Conservation (phyloP, 805 yeast genomes). For the Monosporozyma siamensis region DNA sequence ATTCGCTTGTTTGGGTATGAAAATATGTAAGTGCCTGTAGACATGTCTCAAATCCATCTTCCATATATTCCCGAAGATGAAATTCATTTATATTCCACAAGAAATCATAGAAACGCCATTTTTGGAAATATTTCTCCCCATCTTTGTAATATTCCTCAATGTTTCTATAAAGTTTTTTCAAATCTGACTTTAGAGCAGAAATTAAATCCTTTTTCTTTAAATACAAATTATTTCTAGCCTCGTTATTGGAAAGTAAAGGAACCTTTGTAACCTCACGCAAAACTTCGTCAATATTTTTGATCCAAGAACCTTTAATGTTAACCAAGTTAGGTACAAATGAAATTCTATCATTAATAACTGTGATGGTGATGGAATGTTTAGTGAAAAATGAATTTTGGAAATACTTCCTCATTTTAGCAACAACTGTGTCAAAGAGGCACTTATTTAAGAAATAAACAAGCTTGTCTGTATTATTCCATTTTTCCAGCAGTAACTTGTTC, state of each 20-base stretch:
- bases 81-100: slow-evolving; percentile 12
- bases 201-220: not conserved
- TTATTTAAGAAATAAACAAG: slow-evolving; percentile 5
- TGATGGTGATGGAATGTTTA: slow-evolving; percentile 1
- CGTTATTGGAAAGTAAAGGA: not conserved
- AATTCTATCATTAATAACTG: slow-evolving; percentile 2
- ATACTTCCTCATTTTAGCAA: not conserved
- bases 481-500: no score
- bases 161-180: not conserved
- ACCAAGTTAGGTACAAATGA: not conserved
- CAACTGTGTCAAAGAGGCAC: not conserved
- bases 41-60: slow-evolving; percentile 3
- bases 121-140: not conserved
- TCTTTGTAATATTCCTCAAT: not conserved
- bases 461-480: not conserved
- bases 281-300: not conserved
- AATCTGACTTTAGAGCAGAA: not conserved
- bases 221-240: not conserved
- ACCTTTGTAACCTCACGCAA: not conserved
- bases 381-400: not conserved
- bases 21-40: slow-evolving; percentile 2
- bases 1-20: not conserved
- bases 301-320: not conserved
- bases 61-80: not conserved
- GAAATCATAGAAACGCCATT: slow-evolving; percentile 2